Percentiles rank a stretch among this genome's conserved stretches.
Conservation (phyloP, 805 yeast genomes). For the Pichia kluyveri region DNA sequence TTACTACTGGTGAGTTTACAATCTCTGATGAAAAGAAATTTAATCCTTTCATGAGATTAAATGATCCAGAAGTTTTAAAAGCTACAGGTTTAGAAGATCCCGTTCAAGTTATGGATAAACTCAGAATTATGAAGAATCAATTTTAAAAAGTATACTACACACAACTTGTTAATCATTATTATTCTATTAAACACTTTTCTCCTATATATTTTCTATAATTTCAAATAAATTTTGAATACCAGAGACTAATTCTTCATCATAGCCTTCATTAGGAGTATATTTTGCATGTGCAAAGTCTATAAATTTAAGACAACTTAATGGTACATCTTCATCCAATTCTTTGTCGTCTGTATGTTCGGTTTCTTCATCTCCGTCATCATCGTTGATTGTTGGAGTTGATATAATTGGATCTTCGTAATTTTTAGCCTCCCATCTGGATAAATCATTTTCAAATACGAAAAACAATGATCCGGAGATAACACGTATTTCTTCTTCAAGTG, state of each 20-base stretch:
- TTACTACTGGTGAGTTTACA: slow-evolving; percentile 81
- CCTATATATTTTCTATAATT: slow-evolving; percentile 27
- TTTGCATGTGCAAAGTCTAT: slow-evolving; percentile 91
- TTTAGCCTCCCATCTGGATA: slow-evolving; percentile 37
- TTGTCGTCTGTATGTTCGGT: slow-evolving; percentile 19
- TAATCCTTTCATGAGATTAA: slow-evolving; percentile 84
- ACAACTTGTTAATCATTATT: too few species aligned
- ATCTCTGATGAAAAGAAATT: slow-evolving; percentile 70
- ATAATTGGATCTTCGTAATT: slow-evolving; percentile 32
- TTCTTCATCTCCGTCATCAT: slow-evolving; percentile 26
- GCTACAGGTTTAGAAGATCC: slow-evolving; percentile 46
- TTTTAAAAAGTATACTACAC: slow-evolving; percentile 19
- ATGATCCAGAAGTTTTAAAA: slow-evolving; percentile 51
- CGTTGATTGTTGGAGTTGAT: slow-evolving; percentile 21
- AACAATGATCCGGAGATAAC: slow-evolving; percentile 67
- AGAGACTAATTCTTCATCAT: slow-evolving; percentile 58
- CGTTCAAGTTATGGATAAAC: slow-evolving; percentile 55
- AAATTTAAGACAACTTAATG: slow-evolving; percentile 51
- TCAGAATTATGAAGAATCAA: slow-evolving; percentile 72
- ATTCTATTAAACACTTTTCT: too few species aligned
- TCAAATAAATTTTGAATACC: slow-evolving; percentile 61
- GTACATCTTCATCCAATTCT: slow-evolving; percentile 24
- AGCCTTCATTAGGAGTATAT: slow-evolving; percentile 50
- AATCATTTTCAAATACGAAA: slow-evolving; percentile 65
- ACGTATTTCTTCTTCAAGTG: slow-evolving; percentile 53